These are phyloP conservation scores for Harringtonia lauricola DNA, from an alignment of 2,329 filamentous ascomycete species.

Conservation along the genomic window DNA sequence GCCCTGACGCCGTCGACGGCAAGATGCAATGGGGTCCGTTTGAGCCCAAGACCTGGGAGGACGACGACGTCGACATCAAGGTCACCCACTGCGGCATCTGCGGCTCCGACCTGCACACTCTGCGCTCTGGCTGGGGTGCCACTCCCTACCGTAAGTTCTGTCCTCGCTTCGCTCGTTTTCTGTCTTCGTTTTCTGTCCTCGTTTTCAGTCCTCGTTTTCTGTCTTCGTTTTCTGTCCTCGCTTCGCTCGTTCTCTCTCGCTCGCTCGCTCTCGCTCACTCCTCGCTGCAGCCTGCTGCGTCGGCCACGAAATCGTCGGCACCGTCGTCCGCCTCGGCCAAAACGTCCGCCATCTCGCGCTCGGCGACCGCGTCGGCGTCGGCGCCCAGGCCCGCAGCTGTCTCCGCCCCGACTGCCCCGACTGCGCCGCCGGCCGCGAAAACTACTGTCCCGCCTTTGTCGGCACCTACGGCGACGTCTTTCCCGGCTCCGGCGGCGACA, in stretches of 20 bases:
- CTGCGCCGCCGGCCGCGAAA: slow-evolving; percentile 4
- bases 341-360: slow-evolving; percentile 28
- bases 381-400: slow-evolving; percentile 10
- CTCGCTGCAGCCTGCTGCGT: slow-evolving; percentile 21
- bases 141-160: slow-evolving; percentile 6
- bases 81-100: slow-evolving; percentile 58
- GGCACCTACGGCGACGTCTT: slow-evolving; percentile 8
- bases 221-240: background rate
- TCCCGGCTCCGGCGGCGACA: slow-evolving; percentile 28
- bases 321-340: slow-evolving; percentile 40
- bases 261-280: background rate
- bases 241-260: background rate
- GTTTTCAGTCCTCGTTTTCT: background rate
- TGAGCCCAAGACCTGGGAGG: slow-evolving; percentile 54
- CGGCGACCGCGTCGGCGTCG: slow-evolving; percentile 13
- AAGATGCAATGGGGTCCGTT: slow-evolving; percentile 46
- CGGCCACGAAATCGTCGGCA: slow-evolving; percentile 56
- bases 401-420: slow-evolving; percentile 22
- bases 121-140: slow-evolving; percentile 40
- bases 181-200: background rate
- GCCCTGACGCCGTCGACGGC: slow-evolving; percentile 28
- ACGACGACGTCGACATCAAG: slow-evolving; percentile 54
- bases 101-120: slow-evolving; percentile 48
- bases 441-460: slow-evolving; percentile 7
- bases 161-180: background rate